Evolutionary conservation across 495 filamentous ascomycete species (phyloP).

Genomic region (Tuber melanosporum): DNA sequence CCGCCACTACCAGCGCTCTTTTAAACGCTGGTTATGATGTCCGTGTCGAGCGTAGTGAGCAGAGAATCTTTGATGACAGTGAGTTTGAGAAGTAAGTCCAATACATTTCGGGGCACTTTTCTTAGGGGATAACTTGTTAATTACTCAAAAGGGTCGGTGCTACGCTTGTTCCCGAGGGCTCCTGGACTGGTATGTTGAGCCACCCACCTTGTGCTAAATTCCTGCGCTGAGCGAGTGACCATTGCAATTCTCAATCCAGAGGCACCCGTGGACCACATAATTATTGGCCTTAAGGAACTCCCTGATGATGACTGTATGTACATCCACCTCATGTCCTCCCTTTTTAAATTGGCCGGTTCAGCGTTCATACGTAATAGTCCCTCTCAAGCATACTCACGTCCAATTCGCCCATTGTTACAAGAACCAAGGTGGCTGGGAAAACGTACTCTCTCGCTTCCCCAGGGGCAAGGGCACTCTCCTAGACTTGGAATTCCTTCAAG

Average conservation of each 20-base stretch:
- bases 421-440: conserved; percentile 77
- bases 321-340: neutral
- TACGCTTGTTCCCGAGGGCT: conserved; percentile 70
- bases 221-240: conserved; percentile 12
- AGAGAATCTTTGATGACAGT: conserved; percentile 76
- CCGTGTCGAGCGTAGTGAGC: conserved; percentile 69
- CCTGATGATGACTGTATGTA: conserved; percentile 69
- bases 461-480: conserved; percentile 75
- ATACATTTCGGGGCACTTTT: neutral
- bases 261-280: conserved; percentile 71
- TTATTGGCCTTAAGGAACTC: conserved; percentile 90
- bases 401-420: conserved; percentile 86
- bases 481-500: conserved; percentile 87
- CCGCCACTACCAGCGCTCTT: conserved; percentile 67
- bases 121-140: neutral
- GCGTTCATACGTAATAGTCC: conserved; percentile 48
- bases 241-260: conserved; percentile 33
- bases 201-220: neutral
- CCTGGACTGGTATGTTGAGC: conserved; percentile 54
- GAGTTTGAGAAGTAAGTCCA: conserved; percentile 50
- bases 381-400: conserved; percentile 77
- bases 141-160: conserved; percentile 51
- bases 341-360: neutral
- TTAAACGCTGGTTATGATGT: conserved; percentile 78
- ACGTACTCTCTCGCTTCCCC: conserved; percentile 71